Evolutionary conservation across 1,139 yeast genomes (phyloP).

Genomic region (Kodamaea plutei): DNA sequence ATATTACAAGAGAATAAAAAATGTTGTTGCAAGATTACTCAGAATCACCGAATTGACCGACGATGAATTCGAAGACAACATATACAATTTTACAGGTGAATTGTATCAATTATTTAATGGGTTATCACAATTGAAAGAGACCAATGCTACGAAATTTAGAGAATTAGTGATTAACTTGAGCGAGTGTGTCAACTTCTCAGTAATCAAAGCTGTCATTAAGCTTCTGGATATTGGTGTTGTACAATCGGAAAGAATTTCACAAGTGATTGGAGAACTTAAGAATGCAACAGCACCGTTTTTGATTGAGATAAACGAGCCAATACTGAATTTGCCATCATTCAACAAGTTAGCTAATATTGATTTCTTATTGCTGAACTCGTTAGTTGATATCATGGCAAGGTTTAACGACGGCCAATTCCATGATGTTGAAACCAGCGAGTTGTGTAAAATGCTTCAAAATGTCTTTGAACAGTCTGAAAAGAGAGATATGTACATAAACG

Average conservation of each 20-base stretch:
- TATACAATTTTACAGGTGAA: constrained; percentile 18
- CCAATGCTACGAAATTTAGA: constrained; percentile 28
- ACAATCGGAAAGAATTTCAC: constrained; percentile 30
- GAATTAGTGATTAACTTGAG: constrained; percentile 24
- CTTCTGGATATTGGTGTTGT: constrained; percentile 35
- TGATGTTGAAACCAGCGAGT: constrained; percentile 65
- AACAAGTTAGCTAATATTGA: constrained; percentile 43
- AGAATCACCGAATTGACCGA: constrained; percentile 16
- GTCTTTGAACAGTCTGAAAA: constrained; percentile 71
- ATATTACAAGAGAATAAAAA: constrained; percentile 20
- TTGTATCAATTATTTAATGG: constrained; percentile 25
- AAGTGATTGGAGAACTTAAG: constrained; percentile 21
- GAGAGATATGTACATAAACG: constrained; percentile 57
- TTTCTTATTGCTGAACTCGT: constrained; percentile 48
- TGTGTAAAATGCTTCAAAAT: constrained; percentile 50
- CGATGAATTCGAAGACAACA: constrained; percentile 13
- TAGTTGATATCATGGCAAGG: constrained; percentile 65
- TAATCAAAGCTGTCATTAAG: constrained; percentile 24
- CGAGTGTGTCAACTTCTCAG: constrained; percentile 29
- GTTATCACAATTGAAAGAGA: constrained; percentile 20
- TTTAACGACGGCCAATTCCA: constrained; percentile 73
- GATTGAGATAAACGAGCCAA: constrained; percentile 12
- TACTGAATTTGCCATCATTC: constrained; percentile 22
- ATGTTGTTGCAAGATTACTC: constrained; percentile 12
- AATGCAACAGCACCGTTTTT: constrained; percentile 17